Evolutionary conservation across 2,329 filamentous ascomycete species (phyloP).

Genomic region (Alternaria arbusti): DNA sequence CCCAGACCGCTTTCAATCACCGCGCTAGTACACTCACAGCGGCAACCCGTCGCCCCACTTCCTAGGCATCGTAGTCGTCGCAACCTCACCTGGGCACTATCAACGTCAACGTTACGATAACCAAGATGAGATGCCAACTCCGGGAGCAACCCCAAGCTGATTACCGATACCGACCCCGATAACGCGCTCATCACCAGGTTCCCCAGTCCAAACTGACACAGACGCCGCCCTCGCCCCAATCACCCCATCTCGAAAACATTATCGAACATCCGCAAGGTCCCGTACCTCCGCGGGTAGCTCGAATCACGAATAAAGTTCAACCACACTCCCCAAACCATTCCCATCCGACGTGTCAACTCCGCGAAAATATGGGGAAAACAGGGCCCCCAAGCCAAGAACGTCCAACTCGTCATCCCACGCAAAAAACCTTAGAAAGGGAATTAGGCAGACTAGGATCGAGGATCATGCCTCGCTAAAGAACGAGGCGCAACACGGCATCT

Average conservation of each 20-base stretch:
- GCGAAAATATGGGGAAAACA: not conserved
- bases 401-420: not conserved
- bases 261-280: not conserved
- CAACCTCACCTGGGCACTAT: not conserved
- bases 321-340: not conserved
- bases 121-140: not conserved
- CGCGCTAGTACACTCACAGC: not conserved
- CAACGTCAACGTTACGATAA: not conserved
- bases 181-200: not conserved
- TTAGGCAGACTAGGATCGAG: not conserved
- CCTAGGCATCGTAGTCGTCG: not conserved
- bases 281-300: not conserved
- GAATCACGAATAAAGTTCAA: not conserved
- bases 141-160: not conserved
- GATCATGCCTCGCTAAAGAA: not conserved
- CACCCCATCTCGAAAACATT: not conserved
- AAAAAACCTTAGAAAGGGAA: not conserved
- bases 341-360: not conserved
- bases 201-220: constrained; percentile 1
- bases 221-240: not conserved
- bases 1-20: not conserved
- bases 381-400: not conserved
- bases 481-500: not conserved
- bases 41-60: not conserved
- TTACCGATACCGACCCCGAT: not conserved